These are phyloP conservation scores for Metschnikowia kunwiensis DNA, from an alignment of 805 yeast genomes.

Conservation along the genomic window DNA sequence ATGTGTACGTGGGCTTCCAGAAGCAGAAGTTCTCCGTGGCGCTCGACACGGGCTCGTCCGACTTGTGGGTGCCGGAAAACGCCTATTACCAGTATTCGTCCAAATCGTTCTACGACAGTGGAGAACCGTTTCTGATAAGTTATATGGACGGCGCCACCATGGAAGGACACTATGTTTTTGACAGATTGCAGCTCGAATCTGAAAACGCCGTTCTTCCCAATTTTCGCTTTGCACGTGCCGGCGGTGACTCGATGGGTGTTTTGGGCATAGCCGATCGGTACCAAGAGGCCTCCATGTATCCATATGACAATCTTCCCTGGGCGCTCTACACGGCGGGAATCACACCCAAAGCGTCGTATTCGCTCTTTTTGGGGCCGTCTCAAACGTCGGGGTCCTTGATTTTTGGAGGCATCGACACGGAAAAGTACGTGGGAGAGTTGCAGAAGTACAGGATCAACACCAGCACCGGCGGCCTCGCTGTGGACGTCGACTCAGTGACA, in stretches of 20 bases:
- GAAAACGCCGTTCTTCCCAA: constrained; percentile 1
- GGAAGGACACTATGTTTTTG: constrained; percentile 9
- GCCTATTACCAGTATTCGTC: constrained; percentile 1
- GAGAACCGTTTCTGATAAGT: constrained; percentile 2
- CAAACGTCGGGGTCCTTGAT: constrained; percentile 30
- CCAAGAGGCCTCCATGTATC: constrained; percentile 1
- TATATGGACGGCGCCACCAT: constrained; percentile 9
- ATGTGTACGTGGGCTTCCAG: constrained; percentile 13
- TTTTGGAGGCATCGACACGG: constrained; percentile 44
- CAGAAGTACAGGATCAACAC: not conserved
- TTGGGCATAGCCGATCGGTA: constrained; percentile 11
- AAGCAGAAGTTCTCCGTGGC: constrained; percentile 24
- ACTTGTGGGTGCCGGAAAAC: constrained; percentile 32
- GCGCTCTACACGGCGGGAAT: constrained; percentile 56
- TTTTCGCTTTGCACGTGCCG: constrained; percentile 12
- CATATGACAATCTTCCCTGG: constrained; percentile 53
- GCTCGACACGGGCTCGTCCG: constrained; percentile 44
- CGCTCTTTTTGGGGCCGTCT: constrained; percentile 53
- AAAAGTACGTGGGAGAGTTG: constrained; percentile 27
- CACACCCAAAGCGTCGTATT: constrained; percentile 54
- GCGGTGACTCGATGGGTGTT: constrained; percentile 5
- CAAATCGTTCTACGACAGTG: not conserved
- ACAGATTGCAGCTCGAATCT: constrained; percentile 7
- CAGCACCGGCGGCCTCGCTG: constrained; percentile 5
- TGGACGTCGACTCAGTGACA: constrained; percentile 1